Conservation (phyloP, 2,329 filamentous ascomycete genomes). For the Orbilia oligospora region DNA sequence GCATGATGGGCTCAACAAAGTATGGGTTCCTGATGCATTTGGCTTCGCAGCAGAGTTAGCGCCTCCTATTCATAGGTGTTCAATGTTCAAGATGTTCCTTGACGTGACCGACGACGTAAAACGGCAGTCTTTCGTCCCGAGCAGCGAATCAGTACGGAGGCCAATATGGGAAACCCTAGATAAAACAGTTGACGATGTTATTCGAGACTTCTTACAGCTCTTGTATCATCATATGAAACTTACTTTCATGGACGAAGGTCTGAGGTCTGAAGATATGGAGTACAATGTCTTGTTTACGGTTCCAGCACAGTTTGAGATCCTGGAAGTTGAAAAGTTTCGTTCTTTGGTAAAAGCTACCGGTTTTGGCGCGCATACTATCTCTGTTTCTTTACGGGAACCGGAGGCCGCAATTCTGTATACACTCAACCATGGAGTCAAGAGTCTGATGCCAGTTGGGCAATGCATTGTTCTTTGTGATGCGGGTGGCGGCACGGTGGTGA, state of each 20-base stretch:
- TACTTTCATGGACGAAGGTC: slow-evolving; percentile 41
- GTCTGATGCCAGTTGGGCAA: slow-evolving; percentile 42
- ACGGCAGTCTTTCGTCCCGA: slow-evolving; percentile 12
- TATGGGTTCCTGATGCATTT: slow-evolving; percentile 32
- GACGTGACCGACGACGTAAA: slow-evolving; percentile 10
- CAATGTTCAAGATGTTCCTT: slow-evolving; percentile 56
- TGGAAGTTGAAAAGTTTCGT: slow-evolving; percentile 50
- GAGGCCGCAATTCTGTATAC: slow-evolving; percentile 52
- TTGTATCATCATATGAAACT: slow-evolving; percentile 40
- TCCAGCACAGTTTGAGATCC: slow-evolving; percentile 46
- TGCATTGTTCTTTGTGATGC: slow-evolving; percentile 57
- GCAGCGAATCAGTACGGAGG: background rate
- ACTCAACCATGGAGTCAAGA: slow-evolving; percentile 44
- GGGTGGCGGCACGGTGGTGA: slow-evolving; percentile 53
- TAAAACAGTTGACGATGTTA: slow-evolving; percentile 45
- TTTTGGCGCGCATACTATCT: slow-evolving; percentile 34
- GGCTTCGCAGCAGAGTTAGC: slow-evolving; percentile 40
- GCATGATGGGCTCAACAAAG: background rate
- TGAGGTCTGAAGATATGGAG: slow-evolving; percentile 44
- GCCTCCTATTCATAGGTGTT: slow-evolving; percentile 29
- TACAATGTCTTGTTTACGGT: slow-evolving; percentile 52
- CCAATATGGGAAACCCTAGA: slow-evolving; percentile 48
- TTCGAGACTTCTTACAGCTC: slow-evolving; percentile 38
- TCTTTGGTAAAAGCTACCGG: slow-evolving; percentile 32
- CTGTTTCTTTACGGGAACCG: slow-evolving; percentile 45